phyloP scores from a whole-genome alignment of 2,329 filamentous ascomycete species.

The Aspergillus fumigatus region DNA sequence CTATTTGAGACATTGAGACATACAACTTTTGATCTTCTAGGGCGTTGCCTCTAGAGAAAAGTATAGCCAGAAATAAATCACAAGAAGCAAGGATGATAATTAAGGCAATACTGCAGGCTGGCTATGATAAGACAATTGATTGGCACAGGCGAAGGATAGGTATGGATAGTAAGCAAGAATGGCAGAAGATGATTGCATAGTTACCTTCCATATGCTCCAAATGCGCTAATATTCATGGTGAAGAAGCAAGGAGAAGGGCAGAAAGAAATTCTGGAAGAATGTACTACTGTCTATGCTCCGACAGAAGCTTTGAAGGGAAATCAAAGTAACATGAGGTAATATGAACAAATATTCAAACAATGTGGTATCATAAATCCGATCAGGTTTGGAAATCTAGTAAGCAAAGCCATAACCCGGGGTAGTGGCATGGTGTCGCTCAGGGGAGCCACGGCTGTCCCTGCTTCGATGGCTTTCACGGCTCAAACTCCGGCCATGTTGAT shows the following conservation, averaged over 20 bases:
- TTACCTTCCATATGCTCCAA: slow-evolving; percentile 6
- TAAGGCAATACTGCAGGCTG: background rate
- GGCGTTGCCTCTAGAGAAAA: background rate
- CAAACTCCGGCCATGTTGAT: slow-evolving; percentile 20
- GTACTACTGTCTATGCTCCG: background rate
- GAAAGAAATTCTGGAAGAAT: background rate
- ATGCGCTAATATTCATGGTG: slow-evolving; percentile 17
- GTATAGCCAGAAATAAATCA: background rate
- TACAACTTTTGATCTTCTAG: background rate
- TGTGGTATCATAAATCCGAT: slow-evolving; percentile 3
- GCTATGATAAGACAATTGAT: background rate
- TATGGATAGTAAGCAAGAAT: background rate
- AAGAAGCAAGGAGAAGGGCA: background rate
- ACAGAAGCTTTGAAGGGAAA: background rate
- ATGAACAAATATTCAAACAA: slow-evolving; percentile 4
- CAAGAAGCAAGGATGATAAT: background rate
- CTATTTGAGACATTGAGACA: background rate
- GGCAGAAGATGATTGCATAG: background rate
- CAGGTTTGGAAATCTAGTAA: slow-evolving; percentile 18
- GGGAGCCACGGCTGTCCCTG: slow-evolving; percentile 25
- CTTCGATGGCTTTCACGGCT: slow-evolving; percentile 23
- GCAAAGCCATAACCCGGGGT: slow-evolving; percentile 33
- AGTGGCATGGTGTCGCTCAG: slow-evolving; percentile 27
- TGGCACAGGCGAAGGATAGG: background rate
- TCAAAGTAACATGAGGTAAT: background rate